Percentiles rank a stretch among this genome's conserved stretches.
Conservation (phyloP, 108 stramenopile species). For the Mediolabrus comicus region DNA sequence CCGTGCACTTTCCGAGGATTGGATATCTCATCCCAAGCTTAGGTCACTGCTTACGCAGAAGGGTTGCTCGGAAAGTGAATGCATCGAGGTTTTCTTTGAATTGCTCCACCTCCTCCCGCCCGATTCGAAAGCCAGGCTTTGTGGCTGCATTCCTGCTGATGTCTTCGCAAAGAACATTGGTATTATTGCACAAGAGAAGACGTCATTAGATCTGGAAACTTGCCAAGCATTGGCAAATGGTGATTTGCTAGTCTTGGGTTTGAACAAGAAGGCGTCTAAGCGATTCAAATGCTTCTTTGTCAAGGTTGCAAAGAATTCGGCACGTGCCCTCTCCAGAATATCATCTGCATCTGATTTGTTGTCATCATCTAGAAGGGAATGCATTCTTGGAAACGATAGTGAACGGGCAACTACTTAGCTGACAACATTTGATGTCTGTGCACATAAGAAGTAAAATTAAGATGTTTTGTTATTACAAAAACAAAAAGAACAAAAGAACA, state of each 20-base stretch:
- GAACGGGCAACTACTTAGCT: too few relatives aligned
- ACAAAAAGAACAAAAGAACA: too few relatives aligned
- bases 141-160: slow-evolving; percentile 39
- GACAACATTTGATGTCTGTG: too few relatives aligned
- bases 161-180: slow-evolving; percentile 25
- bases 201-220: slow-evolving; percentile 27
- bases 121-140: slow-evolving; percentile 22
- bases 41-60: slow-evolving; percentile 26
- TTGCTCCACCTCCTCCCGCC: slow-evolving; percentile 32
- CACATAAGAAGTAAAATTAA: too few relatives aligned
- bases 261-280: slow-evolving; percentile 40
- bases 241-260: slow-evolving; percentile 25
- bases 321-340: neutral
- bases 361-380: too few relatives aligned
- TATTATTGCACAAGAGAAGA: slow-evolving; percentile 38
- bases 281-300: slow-evolving; percentile 17
- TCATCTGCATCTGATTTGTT: neutral
- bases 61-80: slow-evolving; percentile 48
- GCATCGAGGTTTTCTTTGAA: slow-evolving; percentile 59
- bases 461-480: too few relatives aligned
- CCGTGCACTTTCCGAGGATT: neutral
- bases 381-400: too few relatives aligned
- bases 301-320: neutral
- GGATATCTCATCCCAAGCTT: slow-evolving; percentile 34
- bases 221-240: slow-evolving; percentile 32